phyloP scores from a whole-genome alignment of 2,329 filamentous ascomycete genomes.

The Cryphonectria nitschkei region DNA sequence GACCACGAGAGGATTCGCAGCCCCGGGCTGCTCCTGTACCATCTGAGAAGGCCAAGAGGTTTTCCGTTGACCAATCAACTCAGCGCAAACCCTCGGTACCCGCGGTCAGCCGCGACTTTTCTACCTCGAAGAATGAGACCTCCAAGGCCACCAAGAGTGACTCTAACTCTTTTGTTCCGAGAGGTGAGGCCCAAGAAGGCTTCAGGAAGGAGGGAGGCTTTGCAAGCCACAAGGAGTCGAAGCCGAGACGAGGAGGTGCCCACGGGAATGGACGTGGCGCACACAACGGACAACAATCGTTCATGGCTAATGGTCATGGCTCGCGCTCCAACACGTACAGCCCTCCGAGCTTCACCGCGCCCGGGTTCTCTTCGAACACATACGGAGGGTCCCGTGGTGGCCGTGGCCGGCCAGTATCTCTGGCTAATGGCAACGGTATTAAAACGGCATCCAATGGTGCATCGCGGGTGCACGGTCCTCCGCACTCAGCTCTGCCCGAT shows the following conservation, averaged over 20 bases:
- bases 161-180: constrained; percentile 1
- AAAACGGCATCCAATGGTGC: constrained; percentile 30
- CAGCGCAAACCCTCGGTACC: constrained; percentile 23
- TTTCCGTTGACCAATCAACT: constrained; percentile 16
- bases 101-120: constrained; percentile 22
- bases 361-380: constrained; percentile 9
- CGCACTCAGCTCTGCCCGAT: constrained; percentile 40
- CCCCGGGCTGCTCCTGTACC: constrained; percentile 19
- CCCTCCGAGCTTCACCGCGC: constrained; percentile 4
- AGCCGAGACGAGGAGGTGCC: constrained; percentile 24
- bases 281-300: constrained; percentile 25
- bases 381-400: constrained; percentile 41
- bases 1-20: constrained; percentile 20
- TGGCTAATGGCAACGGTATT: constrained; percentile 19
- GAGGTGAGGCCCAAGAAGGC: constrained; percentile 21
- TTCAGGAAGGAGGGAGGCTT: constrained; percentile 26
- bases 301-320: constrained; percentile 26
- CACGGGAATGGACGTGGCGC: constrained; percentile 25
- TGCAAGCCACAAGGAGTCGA: constrained; percentile 22
- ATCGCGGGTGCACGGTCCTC: constrained; percentile 32
- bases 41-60: constrained; percentile 28
- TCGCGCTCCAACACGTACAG: constrained; percentile 24
- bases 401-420: constrained; percentile 37
- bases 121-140: constrained; percentile 23
- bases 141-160: constrained; percentile 26